phyloP scores from a whole-genome alignment of 148 eudicot genomes.

The Dysphania ambrosioides region DNA sequence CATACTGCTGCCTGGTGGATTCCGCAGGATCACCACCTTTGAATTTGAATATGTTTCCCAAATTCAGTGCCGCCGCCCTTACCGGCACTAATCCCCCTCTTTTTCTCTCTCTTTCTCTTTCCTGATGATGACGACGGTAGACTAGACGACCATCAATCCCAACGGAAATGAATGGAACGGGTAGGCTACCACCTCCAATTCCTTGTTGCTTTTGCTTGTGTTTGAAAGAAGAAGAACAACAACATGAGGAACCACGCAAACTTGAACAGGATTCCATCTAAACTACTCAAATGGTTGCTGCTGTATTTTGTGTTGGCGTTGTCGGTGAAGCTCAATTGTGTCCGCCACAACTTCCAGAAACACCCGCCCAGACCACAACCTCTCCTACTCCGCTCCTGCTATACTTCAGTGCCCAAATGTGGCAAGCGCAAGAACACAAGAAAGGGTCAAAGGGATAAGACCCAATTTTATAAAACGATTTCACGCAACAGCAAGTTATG shows the following conservation, averaged over 20 bases:
- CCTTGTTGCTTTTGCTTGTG: background rate
- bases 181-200: background rate
- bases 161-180: background rate
- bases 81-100: background rate
- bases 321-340: background rate
- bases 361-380: background rate
- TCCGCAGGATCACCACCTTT: conserved; percentile 65
- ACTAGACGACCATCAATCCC: background rate
- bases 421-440: background rate
- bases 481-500: too few relatives aligned
- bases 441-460: background rate
- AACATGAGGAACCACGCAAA: background rate
- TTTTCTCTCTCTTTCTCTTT: background rate
- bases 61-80: background rate
- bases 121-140: background rate
- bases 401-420: background rate
- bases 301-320: background rate
- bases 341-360: too few relatives aligned
- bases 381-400: too few relatives aligned
- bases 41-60: conserved; percentile 63
- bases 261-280: background rate
- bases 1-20: conserved; percentile 62
- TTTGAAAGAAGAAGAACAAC: background rate
- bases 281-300: too few relatives aligned
- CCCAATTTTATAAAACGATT: too few relatives aligned